A percentile compares a stretch with the other conserved stretches of the same genome.
phyloP scores from a whole-genome alignment of 495 filamentous ascomycete genomes.

The Aspergillus bertholletiae region DNA sequence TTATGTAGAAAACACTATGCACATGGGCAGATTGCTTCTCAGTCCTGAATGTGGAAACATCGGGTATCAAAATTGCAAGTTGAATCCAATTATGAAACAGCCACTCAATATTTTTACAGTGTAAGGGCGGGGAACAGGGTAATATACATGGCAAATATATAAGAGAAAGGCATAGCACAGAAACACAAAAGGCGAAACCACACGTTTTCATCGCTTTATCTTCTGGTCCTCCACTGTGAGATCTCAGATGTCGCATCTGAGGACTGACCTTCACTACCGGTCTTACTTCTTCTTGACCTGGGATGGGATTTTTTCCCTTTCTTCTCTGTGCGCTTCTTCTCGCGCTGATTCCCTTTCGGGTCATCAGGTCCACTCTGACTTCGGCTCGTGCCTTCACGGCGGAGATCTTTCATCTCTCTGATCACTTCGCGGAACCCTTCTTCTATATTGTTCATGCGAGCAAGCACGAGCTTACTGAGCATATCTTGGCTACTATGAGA shows the following conservation, averaged over 20 bases:
- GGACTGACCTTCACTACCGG: constrained; percentile 16
- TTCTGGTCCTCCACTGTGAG: not conserved
- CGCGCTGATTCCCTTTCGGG: constrained; percentile 16
- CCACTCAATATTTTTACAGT: constrained; percentile 2
- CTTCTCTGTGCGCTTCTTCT: constrained; percentile 30
- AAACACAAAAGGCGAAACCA: not conserved
- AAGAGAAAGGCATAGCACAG: not conserved
- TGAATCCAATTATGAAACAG: constrained; percentile 2
- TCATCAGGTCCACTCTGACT: constrained; percentile 30
- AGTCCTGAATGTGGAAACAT: too few species aligned
- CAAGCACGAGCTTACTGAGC: constrained; percentile 81
- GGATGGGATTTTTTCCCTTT: constrained; percentile 22
- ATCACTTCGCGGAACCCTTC: constrained; percentile 79
- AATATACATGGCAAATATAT: not conserved
- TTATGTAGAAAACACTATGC: not conserved
- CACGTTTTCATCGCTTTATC: too few species aligned
- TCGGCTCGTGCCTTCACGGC: constrained; percentile 29
- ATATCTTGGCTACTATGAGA: constrained; percentile 55
- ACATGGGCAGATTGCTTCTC: too few species aligned
- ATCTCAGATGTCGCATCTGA: constrained; percentile 1
- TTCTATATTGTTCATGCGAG: constrained; percentile 86
- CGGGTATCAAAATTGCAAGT: not conserved
- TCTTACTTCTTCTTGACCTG: constrained; percentile 17
- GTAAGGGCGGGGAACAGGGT: not conserved
- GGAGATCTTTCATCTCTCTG: constrained; percentile 72